These are phyloP conservation scores for Sungouiozyma ichnusensis DNA, from an alignment of 805 yeast species.

Conservation along the genomic window DNA sequence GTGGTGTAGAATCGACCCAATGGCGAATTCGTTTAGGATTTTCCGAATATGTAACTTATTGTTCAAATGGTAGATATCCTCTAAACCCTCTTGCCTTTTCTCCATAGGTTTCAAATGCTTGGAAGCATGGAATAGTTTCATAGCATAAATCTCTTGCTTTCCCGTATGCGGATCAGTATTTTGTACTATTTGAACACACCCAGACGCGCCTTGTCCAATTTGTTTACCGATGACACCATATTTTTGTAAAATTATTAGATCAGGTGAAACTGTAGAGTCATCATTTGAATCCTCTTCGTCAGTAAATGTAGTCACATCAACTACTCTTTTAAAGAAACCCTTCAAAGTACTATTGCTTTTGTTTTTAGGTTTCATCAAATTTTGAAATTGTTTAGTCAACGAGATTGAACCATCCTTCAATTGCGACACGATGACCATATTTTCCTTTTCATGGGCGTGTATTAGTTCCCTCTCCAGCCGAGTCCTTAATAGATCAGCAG, in stretches of 20 bases:
- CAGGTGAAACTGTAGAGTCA: background rate
- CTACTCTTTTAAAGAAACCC: background rate
- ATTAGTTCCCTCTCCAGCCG: background rate
- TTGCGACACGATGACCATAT: background rate
- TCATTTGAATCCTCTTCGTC: background rate
- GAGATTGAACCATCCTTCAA: background rate
- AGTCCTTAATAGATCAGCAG: background rate
- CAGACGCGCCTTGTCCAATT: conserved; percentile 91
- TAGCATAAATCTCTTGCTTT: conserved; percentile 49
- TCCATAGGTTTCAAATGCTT: conserved; percentile 36
- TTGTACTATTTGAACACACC: conserved; percentile 74
- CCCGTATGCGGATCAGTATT: conserved; percentile 39
- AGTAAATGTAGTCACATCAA: background rate
- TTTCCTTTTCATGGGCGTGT: background rate
- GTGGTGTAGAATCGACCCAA: conserved; percentile 71
- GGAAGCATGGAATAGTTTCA: conserved; percentile 52
- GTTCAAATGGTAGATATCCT: conserved; percentile 22
- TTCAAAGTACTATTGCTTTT: background rate
- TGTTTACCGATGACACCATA: conserved; percentile 68
- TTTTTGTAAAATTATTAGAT: conserved; percentile 35
- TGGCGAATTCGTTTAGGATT: conserved; percentile 70
- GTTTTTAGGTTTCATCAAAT: background rate
- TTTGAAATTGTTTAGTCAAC: background rate
- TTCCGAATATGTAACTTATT: conserved; percentile 51
- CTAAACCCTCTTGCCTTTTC: conserved; percentile 13